Percentiles rank a stretch among this genome's conserved stretches.
phyloP scores from a whole-genome alignment of 2,329 filamentous ascomycete genomes.

The Ophiocordyceps camponoti-saundersi region DNA sequence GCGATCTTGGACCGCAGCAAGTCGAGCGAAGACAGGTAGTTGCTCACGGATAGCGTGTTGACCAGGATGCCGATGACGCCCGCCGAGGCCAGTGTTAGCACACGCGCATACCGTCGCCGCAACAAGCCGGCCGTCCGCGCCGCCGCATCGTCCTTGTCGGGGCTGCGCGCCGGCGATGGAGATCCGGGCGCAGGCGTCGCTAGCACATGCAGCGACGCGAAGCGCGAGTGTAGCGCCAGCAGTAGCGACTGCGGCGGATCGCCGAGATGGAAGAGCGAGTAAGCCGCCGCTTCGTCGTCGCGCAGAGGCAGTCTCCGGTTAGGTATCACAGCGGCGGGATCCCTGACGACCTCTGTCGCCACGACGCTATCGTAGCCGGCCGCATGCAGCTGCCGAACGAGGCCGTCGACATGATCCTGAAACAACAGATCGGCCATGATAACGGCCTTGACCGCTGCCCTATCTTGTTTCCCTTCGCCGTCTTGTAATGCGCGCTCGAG shows the following conservation, averaged over 20 bases:
- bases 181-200: conserved; percentile 35
- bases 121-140: conserved; percentile 38
- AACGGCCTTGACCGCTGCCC: conserved; percentile 36
- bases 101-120: conserved; percentile 72
- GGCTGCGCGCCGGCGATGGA: conserved; percentile 23
- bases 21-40: conserved; percentile 70
- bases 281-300: conserved; percentile 19
- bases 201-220: conserved; percentile 64
- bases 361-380: conserved; percentile 55
- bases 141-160: conserved; percentile 24
- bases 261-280: conserved; percentile 73
- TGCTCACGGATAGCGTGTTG: conserved; percentile 83
- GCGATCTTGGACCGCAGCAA: conserved; percentile 57
- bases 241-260: conserved; percentile 68
- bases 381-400: conserved; percentile 36
- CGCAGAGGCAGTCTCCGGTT: conserved; percentile 43
- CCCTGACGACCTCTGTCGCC: conserved; percentile 54
- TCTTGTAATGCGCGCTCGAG: conserved; percentile 49
- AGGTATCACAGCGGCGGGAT: conserved; percentile 66
- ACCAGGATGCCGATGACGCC: conserved; percentile 87
- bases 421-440: conserved; percentile 87
- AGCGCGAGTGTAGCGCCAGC: conserved; percentile 70
- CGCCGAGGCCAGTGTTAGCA: conserved; percentile 63
- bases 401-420: conserved; percentile 48
- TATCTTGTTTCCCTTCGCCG: background rate